A percentile compares a stretch with the other conserved stretches of the same genome.
phyloP scores from a whole-genome alignment of 2,329 filamentous ascomycete genomes.

The Diaporthe nobilis region DNA sequence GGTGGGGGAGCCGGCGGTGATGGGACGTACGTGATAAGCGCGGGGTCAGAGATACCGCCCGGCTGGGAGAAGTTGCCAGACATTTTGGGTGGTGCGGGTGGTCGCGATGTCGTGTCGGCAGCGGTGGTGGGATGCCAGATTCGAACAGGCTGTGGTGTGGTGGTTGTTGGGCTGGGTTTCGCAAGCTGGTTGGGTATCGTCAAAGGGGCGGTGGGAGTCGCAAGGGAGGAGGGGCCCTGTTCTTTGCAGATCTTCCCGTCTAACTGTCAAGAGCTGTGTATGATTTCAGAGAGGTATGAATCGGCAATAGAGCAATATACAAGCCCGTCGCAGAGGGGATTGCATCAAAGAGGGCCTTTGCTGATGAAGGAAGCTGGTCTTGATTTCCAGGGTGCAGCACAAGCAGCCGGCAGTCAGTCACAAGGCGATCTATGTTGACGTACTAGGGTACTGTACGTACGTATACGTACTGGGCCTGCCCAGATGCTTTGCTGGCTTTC shows the following conservation, averaged over 20 bases:
- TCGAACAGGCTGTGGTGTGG: background rate
- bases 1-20: background rate
- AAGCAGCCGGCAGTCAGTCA: conserved; percentile 32
- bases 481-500: conserved; percentile 33
- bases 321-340: conserved; percentile 24
- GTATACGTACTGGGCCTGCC: conserved; percentile 19
- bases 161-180: conserved; percentile 28
- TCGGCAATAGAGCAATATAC: conserved; percentile 8
- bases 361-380: conserved; percentile 27
- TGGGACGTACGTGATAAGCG: conserved; percentile 72
- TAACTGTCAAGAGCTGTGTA: conserved; percentile 8
- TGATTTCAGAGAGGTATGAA: background rate
- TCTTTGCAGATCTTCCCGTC: conserved; percentile 26
- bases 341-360: conserved; percentile 6
- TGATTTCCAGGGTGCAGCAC: conserved; percentile 26
- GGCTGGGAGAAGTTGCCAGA: conserved; percentile 46
- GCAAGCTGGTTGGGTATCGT: conserved; percentile 31
- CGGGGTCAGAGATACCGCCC: conserved; percentile 76
- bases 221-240: conserved; percentile 30
- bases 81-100: conserved; percentile 26
- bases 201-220: conserved; percentile 33
- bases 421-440: conserved; percentile 32
- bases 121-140: conserved; percentile 32
- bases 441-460: conserved; percentile 29
- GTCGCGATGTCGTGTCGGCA: conserved; percentile 24